Evolutionary conservation across 495 filamentous ascomycete species (phyloP).

Genomic region (Penicillium coprophilum): DNA sequence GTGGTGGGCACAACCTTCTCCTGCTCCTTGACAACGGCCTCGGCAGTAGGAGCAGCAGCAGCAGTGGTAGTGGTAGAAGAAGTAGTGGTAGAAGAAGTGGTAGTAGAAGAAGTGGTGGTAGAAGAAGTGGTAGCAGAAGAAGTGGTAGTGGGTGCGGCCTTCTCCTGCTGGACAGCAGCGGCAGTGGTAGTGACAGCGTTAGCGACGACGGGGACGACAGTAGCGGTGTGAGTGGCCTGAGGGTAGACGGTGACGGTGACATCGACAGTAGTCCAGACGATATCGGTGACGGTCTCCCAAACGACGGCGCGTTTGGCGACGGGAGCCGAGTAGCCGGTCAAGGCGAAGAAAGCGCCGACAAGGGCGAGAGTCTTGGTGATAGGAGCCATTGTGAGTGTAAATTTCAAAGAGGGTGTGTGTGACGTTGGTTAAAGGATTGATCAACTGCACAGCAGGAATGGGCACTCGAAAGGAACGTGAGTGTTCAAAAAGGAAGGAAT

Average conservation of each 20-base stretch:
- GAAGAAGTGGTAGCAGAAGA: slow-evolving; percentile 15
- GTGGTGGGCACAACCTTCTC: slow-evolving; percentile 14
- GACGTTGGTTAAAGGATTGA: slow-evolving; percentile 18
- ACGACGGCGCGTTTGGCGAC: slow-evolving; percentile 41
- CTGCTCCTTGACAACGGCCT: slow-evolving; percentile 10
- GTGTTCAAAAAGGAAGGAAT: slow-evolving; percentile 23
- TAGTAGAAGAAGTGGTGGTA: slow-evolving; percentile 11
- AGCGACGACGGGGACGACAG: slow-evolving; percentile 18
- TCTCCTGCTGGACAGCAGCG: slow-evolving; percentile 14
- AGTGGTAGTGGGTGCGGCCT: slow-evolving; percentile 14
- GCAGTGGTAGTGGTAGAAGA: slow-evolving; percentile 15
- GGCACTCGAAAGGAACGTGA: slow-evolving; percentile 31
- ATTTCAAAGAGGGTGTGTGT: slow-evolving; percentile 14
- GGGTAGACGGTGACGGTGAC: slow-evolving; percentile 45
- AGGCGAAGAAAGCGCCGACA: slow-evolving; percentile 41
- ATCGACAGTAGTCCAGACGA: slow-evolving; percentile 45
- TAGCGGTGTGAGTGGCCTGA: slow-evolving; percentile 20
- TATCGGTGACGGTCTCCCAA: slow-evolving; percentile 35
- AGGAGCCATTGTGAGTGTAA: slow-evolving; percentile 39
- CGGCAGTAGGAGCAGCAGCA: slow-evolving; percentile 10
- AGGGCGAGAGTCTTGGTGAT: slow-evolving; percentile 45
- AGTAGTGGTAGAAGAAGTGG: slow-evolving; percentile 19
- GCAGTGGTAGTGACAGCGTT: slow-evolving; percentile 15
- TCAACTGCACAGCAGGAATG: slow-evolving; percentile 45
- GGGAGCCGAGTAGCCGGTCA: slow-evolving; percentile 37